Percentiles rank a stretch among this genome's conserved stretches.
These are phyloP conservation scores for Anacardium occidentale DNA, from an alignment of 345 rosid genomes.

Conservation along the genomic window DNA sequence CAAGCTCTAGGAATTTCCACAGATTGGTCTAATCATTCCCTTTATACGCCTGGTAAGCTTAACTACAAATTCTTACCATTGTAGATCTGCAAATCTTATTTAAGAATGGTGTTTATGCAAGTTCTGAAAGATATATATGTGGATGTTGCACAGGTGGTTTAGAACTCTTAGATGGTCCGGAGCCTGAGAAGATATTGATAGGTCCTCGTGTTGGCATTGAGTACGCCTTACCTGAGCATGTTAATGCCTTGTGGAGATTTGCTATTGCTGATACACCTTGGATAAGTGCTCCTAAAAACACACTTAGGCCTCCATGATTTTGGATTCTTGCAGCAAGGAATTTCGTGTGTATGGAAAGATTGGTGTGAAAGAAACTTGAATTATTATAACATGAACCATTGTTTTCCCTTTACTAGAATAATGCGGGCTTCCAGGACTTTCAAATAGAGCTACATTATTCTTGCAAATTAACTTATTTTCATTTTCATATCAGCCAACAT, in stretches of 20 bases:
- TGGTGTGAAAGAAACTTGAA: neutral
- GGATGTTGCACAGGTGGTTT: conserved; percentile 61
- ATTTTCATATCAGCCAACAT: neutral
- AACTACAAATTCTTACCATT: neutral
- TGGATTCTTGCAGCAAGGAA: neutral
- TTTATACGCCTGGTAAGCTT: conserved; percentile 53
- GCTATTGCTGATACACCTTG: conserved; percentile 79
- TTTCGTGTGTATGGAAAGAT: conserved; percentile 15
- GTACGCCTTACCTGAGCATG: conserved; percentile 79
- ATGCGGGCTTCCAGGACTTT: neutral
- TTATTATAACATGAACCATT: neutral
- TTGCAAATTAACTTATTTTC: too few relatives aligned
- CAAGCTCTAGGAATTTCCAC: conserved; percentile 91
- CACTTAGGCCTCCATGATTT: conserved; percentile 42
- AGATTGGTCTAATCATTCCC: conserved; percentile 89
- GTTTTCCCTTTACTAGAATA: neutral
- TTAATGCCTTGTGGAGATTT: conserved; percentile 83
- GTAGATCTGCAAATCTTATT: neutral
- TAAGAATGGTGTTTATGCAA: neutral
- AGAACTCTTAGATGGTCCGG: conserved; percentile 81
- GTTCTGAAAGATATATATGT: conserved; percentile 11
- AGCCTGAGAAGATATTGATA: conserved; percentile 60
- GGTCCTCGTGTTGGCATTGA: conserved; percentile 96
- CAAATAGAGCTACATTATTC: too few relatives aligned
- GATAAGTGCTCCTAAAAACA: conserved; percentile 94